Conservation (phyloP, 1,284 basidiomycete genomes). For the Lentinula novae-zelandiae region DNA sequence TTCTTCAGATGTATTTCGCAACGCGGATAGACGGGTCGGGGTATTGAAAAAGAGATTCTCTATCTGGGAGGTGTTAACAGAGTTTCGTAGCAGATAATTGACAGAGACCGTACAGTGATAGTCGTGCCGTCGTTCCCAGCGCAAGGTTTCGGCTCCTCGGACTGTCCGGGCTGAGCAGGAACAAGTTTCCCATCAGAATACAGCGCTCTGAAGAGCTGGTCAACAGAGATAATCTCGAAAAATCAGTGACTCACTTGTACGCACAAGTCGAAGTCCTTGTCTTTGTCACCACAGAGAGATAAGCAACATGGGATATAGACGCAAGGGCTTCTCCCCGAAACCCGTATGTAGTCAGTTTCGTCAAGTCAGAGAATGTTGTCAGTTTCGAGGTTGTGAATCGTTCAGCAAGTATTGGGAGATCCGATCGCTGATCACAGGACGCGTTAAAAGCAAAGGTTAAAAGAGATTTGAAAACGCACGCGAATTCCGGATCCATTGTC, state of each 20-base stretch:
- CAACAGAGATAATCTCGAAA: neutral
- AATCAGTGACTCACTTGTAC: constrained; percentile 67
- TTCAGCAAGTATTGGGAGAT: constrained; percentile 90
- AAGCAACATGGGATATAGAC: constrained; percentile 93
- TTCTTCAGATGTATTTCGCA: constrained; percentile 88
- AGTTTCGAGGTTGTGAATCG: constrained; percentile 97
- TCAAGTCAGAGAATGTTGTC: constrained; percentile 82
- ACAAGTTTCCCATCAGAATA: constrained; percentile 77
- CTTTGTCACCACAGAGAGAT: constrained; percentile 88
- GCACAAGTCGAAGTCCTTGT: constrained; percentile 77
- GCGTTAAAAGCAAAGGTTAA: neutral
- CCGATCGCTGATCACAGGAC: constrained; percentile 45
- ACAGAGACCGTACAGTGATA: constrained; percentile 55
- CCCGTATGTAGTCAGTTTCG: constrained; percentile 88
- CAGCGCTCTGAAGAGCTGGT: constrained; percentile 53
- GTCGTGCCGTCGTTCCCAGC: constrained; percentile 95
- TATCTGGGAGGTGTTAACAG: constrained; percentile 48
- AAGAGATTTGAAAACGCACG: constrained; percentile 38
- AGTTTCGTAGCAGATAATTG: constrained; percentile 1
- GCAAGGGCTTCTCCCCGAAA: constrained; percentile 98
- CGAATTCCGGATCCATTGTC: constrained; percentile 96
- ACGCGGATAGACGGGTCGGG: constrained; percentile 82
- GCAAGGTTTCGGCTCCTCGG: constrained; percentile 79
- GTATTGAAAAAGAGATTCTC: constrained; percentile 97
- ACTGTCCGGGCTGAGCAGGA: constrained; percentile 64